These are phyloP conservation scores for Epichloe baconii DNA, from an alignment of 2,329 filamentous ascomycete genomes.

Conservation along the genomic window DNA sequence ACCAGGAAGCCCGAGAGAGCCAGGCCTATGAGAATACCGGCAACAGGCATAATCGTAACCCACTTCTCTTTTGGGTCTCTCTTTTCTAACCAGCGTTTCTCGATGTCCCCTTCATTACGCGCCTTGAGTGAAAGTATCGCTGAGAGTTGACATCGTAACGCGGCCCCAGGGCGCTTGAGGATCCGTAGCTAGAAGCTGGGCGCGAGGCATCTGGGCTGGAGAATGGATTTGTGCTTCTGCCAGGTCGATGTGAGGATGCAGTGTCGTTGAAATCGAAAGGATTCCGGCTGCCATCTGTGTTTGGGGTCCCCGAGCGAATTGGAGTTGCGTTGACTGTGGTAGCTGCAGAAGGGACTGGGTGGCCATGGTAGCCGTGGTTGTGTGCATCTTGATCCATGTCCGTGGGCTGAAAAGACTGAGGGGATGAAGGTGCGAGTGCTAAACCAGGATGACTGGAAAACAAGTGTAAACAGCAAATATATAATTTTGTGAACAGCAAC, in stretches of 20 bases:
- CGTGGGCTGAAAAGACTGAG: background rate
- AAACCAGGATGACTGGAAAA: no score
- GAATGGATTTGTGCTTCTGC: constrained; percentile 29
- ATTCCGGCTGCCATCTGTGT: constrained; percentile 25
- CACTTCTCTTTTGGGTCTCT: constrained; percentile 71
- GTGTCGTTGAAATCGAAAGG: constrained; percentile 28
- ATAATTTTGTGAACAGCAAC: no score
- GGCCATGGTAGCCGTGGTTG: constrained; percentile 14
- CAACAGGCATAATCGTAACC: constrained; percentile 66
- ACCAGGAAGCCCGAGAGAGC: constrained; percentile 56
- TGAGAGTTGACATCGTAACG: constrained; percentile 26
- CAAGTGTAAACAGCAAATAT: no score
- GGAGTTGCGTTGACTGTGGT: constrained; percentile 27
- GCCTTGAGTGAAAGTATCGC: constrained; percentile 60
- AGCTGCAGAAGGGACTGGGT: constrained; percentile 20
- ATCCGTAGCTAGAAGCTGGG: constrained; percentile 33
- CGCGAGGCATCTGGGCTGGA: constrained; percentile 31
- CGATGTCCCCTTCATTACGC: constrained; percentile 58
- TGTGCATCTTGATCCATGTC: constrained; percentile 17
- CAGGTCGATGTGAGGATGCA: constrained; percentile 20
- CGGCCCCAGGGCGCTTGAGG: constrained; percentile 26
- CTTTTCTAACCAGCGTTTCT: constrained; percentile 66
- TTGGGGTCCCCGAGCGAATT: constrained; percentile 28
- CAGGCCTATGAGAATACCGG: constrained; percentile 58
- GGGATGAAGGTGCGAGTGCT: no score